A percentile compares a stretch with the other conserved stretches of the same genome.
Evolutionary conservation across 805 yeast genomes (phyloP).

Genomic region (Lipomyces orientalis): DNA sequence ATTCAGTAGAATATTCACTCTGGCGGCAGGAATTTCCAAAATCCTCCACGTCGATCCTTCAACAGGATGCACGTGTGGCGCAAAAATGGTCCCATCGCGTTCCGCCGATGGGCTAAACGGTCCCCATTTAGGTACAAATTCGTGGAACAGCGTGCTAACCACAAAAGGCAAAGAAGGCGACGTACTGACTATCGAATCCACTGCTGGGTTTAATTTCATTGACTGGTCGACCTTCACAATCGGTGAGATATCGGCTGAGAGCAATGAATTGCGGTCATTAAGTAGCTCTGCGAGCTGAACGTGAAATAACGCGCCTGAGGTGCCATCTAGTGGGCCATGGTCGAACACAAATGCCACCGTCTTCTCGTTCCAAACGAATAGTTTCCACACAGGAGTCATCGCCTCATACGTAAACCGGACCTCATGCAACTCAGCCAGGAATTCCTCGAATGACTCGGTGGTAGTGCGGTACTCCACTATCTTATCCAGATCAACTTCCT

Average conservation of each 20-base stretch:
- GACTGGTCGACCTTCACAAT: background rate
- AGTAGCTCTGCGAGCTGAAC: conserved; percentile 7
- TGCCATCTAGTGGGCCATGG: conserved; percentile 24
- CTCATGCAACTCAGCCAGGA: background rate
- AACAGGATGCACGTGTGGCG: conserved; percentile 12
- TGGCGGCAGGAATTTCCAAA: background rate
- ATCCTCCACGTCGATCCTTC: background rate
- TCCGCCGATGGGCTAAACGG: background rate
- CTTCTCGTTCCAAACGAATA: conserved; percentile 9
- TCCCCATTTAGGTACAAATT: conserved; percentile 1
- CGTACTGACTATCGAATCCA: conserved; percentile 1
- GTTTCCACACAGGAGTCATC: conserved; percentile 17
- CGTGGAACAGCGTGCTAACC: background rate
- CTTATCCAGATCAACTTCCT: conserved; percentile 14
- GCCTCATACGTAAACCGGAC: conserved; percentile 1
- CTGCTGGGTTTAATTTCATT: background rate
- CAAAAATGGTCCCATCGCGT: conserved; percentile 6
- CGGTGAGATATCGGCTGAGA: background rate
- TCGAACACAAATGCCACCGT: conserved; percentile 20
- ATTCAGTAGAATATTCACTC: conserved; percentile 1
- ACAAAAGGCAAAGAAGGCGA: background rate
- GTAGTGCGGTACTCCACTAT: conserved; percentile 11
- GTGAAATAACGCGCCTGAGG: conserved; percentile 15
- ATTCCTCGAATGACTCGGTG: background rate
- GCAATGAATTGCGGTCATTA: background rate